Base-by-base conservation (phyloP, 176 grass and related monocot species). In the Raddia distichophylla region DNA sequence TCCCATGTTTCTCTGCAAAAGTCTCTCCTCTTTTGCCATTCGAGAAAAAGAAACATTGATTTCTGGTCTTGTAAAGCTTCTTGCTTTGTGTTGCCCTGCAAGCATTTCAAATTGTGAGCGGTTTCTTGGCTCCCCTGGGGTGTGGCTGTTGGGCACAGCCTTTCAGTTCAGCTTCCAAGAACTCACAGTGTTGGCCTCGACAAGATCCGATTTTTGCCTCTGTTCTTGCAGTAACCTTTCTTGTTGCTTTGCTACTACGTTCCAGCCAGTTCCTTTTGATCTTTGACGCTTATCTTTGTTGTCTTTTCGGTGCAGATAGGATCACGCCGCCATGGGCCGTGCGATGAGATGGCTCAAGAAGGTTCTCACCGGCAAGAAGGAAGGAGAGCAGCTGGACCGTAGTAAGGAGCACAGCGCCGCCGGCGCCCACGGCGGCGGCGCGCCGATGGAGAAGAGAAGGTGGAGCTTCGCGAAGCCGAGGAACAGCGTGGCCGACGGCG, bases 401-500 rank as follows among this genome's bases (percentile, higher is more conserved):
- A 74, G 10, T 46, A 78, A 75, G 75, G 76, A 71, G 15, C 71
- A 42, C 48, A 42, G 14, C 47, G 61, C 69, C 18, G 64, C 15
- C 6, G 58, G 44, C 53, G 32, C 56, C 44, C 67, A 34, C 55
- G 60, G 54, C 50, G 47, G 83, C 35, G 6, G 43, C 64, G 71
- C 48, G 10, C 75, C 78, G 60, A 58, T 68, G 18, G 93, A 98
- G 71, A 98, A 79, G 84, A 91, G 81, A 84, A 89, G 96, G 62
- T 93, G 96, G 96, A 99, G 96, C 79, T 99, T 99, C 69, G 86
- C 60, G 8, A 93, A 86, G 81, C 72, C 88, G 10, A 88, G 82
- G 89, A 89, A 51, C 81, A 91, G 90, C 73, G 67, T 71, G 6
- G 82, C 73, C 2, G 82, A 82, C 16, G 75, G 51, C 57, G 55